These are phyloP conservation scores for Aspergillus kassunensis DNA, from an alignment of 495 filamentous ascomycete species.

Conservation along the genomic window DNA sequence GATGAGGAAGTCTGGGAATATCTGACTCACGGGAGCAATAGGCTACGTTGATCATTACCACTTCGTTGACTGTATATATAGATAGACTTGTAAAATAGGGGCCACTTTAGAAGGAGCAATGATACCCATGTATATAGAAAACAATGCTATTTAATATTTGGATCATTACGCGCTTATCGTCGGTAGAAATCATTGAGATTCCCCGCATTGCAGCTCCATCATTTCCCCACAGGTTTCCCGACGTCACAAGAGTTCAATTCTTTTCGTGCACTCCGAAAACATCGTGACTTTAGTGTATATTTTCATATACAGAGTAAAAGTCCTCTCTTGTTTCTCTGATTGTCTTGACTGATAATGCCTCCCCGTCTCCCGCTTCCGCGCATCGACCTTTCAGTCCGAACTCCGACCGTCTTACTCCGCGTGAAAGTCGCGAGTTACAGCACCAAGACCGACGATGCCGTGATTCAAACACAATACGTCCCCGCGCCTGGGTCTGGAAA, in stretches of 20 bases:
- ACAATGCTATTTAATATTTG: slow-evolving; percentile 1
- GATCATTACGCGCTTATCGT: slow-evolving; percentile 15
- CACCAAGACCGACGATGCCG: slow-evolving; percentile 36
- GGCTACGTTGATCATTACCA: not conserved
- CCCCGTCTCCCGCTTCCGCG: slow-evolving; percentile 32
- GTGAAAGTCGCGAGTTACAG: slow-evolving; percentile 35
- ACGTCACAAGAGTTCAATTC: slow-evolving; percentile 4
- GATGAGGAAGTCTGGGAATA: slow-evolving; percentile 51
- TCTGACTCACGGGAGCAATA: slow-evolving; percentile 16
- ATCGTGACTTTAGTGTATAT: too few species aligned
- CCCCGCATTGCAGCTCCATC: slow-evolving; percentile 19
- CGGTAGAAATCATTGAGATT: slow-evolving; percentile 11
- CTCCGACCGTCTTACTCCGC: slow-evolving; percentile 24
- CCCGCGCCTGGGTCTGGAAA: slow-evolving; percentile 77
- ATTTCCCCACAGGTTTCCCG: slow-evolving; percentile 20
- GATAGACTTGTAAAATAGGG: slow-evolving; percentile 17
- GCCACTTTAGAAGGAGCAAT: not conserved
- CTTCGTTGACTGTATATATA: slow-evolving; percentile 23
- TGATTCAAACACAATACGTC: slow-evolving; percentile 67
- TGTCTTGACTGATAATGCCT: slow-evolving; percentile 28
- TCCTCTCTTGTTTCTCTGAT: too few species aligned
- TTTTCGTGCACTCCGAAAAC: not conserved
- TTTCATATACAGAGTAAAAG: too few species aligned
- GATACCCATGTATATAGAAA: slow-evolving; percentile 4
- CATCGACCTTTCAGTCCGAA: slow-evolving; percentile 16